Evolutionary conservation across 257 asterid genomes (phyloP), one percentile per base, ranked within the genome.

Genomic region (Capsicum chinense): DNA sequence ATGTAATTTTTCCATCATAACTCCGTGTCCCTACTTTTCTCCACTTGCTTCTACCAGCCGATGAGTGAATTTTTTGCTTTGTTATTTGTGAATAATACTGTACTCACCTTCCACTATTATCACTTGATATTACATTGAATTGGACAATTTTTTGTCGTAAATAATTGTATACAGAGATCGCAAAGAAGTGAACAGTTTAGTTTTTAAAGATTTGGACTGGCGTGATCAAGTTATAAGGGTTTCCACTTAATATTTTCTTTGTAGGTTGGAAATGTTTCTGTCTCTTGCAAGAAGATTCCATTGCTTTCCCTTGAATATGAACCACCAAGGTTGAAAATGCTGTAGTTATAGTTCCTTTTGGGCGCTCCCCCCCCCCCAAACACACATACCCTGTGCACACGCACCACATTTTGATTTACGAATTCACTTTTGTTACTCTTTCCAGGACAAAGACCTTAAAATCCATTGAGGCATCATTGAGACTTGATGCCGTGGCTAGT

Each of bases 261-360:
- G 84, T 91, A 95, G 99, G 97, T 97, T 83, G 92, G 99, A 79
- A 93, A 92, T 91, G 98, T 93, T 85, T 87, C 98, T 2, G 98
- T 97, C 81, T 89, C 93, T 50, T 97, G 99, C 88, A 82, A 91
- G 88, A 92, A 85, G 92, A 95, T 95, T 82, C 98, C 98, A 48
- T 83, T 97, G 92, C 95, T 89, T 79, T 97, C 98, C 85, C 94
- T 97, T 86, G 98, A 95, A 87, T 97, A 97, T 87, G 95, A 91
- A 83, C 98, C 98, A 0, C 98, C 99, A 83, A 95, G 97, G 99
- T 96, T 37, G 19, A 67, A 66, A 35, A 12, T 83, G 64, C 54
- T 54, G 33, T 64, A 78, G 33, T 33, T 26, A 21, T 37, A 68
- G 35, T 39, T 21, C 63, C 44, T 26, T 26, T 26, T 26, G 33